phyloP scores from a whole-genome alignment of 768 basidiomycete species.

The Clathrus columnatus region DNA sequence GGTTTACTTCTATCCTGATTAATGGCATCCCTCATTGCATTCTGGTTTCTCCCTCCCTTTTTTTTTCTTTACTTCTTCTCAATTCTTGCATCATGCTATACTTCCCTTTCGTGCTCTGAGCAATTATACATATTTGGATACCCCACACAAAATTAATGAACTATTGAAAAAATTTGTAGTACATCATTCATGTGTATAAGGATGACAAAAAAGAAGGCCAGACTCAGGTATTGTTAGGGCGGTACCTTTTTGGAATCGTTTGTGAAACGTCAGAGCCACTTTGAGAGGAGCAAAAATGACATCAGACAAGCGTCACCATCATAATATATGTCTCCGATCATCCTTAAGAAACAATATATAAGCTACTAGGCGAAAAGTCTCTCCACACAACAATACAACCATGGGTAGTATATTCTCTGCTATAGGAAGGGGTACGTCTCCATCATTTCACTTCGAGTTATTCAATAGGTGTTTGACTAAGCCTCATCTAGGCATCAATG shows the following conservation, averaged over 20 bases:
- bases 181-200: background rate
- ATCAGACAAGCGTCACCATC: background rate
- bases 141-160: background rate
- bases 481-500: conserved; percentile 37
- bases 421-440: conserved; percentile 34
- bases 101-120: background rate
- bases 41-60: background rate
- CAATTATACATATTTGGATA: background rate
- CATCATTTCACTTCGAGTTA: background rate
- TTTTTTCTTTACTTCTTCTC: background rate
- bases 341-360: background rate
- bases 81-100: background rate
- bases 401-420: conserved; percentile 41
- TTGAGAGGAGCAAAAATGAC: too few species aligned
- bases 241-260: background rate
- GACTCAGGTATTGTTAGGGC: background rate
- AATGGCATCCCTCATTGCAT: background rate
- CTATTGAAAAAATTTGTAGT: background rate
- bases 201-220: background rate
- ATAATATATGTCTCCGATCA: background rate
- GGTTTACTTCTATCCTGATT: background rate
- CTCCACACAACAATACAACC: background rate
- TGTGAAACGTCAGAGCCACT: background rate
- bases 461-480: too few species aligned
- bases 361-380: background rate